Base-by-base conservation (phyloP, 2,329 filamentous ascomycete species). In the Fusarium bulbicola region DNA sequence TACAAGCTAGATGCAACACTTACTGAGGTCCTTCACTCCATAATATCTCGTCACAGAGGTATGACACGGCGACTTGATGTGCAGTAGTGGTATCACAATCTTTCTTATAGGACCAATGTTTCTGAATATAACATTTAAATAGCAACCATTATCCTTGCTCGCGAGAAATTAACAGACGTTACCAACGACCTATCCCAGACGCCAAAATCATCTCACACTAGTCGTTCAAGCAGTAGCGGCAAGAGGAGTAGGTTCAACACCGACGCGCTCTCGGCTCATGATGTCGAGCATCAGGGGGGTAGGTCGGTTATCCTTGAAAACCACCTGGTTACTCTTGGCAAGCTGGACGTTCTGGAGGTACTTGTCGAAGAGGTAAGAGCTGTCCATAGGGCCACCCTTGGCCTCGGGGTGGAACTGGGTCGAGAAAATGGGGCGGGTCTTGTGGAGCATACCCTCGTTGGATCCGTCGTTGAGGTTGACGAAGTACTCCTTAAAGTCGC, bases 351-450 rank as follows among this genome's bases (percentile, higher is more conserved):
- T 95, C 82, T 97, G 91, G 50, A 98, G 86, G 85, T 98, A 99
- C 86, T 94, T 94, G 84, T 99, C 96, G 80, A 99, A 99, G 68
- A 99, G 89, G 85, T 97, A 98, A 5, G 94, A 92, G 73, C 94
- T 97, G 86, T 99, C 96, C 85, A 97, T 93, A 61, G 96, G 96
- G 61, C 96, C 96, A 69, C 96, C 96, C 88, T 97, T 97, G 76
- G 96, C 96, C 85, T 99, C 96, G 21, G 96, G 96, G 82, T 99
- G 96, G 91, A 99, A 99, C 84, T 99, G 96, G 30, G 95, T 97
- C 73, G 93, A 95, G 89, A 99, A 98, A 82, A 99, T 99, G 72
- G 96, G 96, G 40, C 95, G 93, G 66, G 93, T 93, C 85, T 93
- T 95, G 89, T 99, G 96, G 82, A 98, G 95, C 91, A 99, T 94